These are phyloP conservation scores for Mallotus repandus DNA, from an alignment of 441 rosid species.

Conservation along the genomic window DNA sequence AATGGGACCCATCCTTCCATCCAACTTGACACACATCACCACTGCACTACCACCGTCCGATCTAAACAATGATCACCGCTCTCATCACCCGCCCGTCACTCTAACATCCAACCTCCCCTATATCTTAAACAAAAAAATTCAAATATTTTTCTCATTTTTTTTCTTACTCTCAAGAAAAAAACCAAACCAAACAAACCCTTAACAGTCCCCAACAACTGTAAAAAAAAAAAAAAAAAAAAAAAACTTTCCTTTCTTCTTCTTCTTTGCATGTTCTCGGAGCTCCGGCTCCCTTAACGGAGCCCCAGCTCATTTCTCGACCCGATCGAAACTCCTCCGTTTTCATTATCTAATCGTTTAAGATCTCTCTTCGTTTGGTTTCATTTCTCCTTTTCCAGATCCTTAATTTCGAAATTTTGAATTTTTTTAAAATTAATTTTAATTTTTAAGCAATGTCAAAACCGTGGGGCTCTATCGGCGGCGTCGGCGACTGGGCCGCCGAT, in stretches of 20 bases:
- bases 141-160: too few relatives aligned
- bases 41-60: not conserved
- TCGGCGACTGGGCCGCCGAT: slow-evolving; percentile 96
- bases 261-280: slow-evolving; percentile 54
- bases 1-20: not conserved
- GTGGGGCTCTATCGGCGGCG: slow-evolving; percentile 73
- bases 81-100: slow-evolving; percentile 14
- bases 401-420: not conserved
- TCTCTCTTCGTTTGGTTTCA: slow-evolving; percentile 25
- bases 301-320: slow-evolving; percentile 33
- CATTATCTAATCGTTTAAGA: slow-evolving; percentile 7
- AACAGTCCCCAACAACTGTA: not conserved
- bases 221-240: not conserved
- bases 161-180: not conserved
- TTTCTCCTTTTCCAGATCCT: slow-evolving; percentile 24
- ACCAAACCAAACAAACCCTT: not conserved
- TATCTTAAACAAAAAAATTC: not conserved
- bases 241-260: slow-evolving; percentile 9
- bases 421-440: not conserved
- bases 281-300: slow-evolving; percentile 67
- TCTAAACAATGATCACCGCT: not conserved
- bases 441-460: slow-evolving; percentile 55
- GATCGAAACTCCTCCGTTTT: too few relatives aligned
- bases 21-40: slow-evolving; percentile 7
- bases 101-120: not conserved